Conservation (phyloP, 495 filamentous ascomycete genomes). For the Staphylotrichum tortipilum region DNA sequence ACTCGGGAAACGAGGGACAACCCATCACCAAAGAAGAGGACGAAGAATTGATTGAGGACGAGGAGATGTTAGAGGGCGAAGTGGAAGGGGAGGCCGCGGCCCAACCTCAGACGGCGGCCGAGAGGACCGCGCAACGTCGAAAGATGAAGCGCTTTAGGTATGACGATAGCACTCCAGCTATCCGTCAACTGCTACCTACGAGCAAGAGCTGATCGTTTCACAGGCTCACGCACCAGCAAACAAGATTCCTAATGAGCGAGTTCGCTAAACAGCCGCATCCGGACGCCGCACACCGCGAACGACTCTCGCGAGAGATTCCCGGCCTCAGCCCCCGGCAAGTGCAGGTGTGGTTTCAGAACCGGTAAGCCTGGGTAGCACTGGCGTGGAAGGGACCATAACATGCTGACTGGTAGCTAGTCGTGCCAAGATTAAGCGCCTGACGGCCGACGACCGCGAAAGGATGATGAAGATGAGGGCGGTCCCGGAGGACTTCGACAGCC, state of each 20-base stretch:
- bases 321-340: constrained; percentile 90
- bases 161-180: neutral
- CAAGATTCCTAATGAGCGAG: constrained; percentile 93
- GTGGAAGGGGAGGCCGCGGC: constrained; percentile 32
- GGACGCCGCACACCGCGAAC: constrained; percentile 85
- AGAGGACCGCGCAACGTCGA: constrained; percentile 69
- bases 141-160: constrained; percentile 97
- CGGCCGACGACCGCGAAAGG: constrained; percentile 83
- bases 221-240: constrained; percentile 95
- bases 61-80: constrained; percentile 42
- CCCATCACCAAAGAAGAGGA: constrained; percentile 44
- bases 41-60: constrained; percentile 44
- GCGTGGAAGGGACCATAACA: constrained; percentile 1
- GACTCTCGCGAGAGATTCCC: constrained; percentile 84
- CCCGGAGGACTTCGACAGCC: constrained; percentile 86
- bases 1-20: constrained; percentile 36
- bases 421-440: constrained; percentile 92
- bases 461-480: constrained; percentile 90
- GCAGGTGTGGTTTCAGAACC: constrained; percentile 98
- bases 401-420: constrained; percentile 48
- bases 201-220: constrained; percentile 17
- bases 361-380: constrained; percentile 46
- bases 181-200: neutral
- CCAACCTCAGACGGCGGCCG: constrained; percentile 56
- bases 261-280: constrained; percentile 94